Conservation (phyloP, 148 eudicot species). For the Suaeda aralocaspica region DNA sequence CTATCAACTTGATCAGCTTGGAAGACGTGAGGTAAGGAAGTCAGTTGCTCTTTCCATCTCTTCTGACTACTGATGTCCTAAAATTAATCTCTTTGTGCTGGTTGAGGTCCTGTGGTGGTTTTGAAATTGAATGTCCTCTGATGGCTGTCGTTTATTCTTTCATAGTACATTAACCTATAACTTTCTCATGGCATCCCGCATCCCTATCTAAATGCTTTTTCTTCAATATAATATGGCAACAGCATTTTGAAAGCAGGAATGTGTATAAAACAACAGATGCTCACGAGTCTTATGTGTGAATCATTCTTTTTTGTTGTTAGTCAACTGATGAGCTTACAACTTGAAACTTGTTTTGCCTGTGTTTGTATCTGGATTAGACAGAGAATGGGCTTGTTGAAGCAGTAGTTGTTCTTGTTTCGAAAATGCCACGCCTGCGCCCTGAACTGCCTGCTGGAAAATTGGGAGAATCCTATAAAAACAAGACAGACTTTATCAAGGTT, state of each 20-base stretch:
- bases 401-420: constrained; percentile 81
- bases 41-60: constrained; percentile 1
- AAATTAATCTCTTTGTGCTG: neutral
- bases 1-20: constrained; percentile 79
- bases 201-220: neutral
- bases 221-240: neutral
- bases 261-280: neutral
- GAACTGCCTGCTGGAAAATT: constrained; percentile 50
- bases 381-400: constrained; percentile 99
- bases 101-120: neutral
- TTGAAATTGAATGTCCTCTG: too few species aligned
- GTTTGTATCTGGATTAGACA: constrained; percentile 43
- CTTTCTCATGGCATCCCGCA: neutral
- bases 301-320: neutral
- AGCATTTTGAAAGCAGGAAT: neutral
- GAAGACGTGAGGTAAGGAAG: constrained; percentile 75
- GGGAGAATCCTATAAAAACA: constrained; percentile 73
- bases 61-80: neutral
- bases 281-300: neutral
- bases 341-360: neutral
- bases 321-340: constrained; percentile 4
- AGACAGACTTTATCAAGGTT: constrained; percentile 87
- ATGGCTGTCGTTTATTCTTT: too few species aligned
- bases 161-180: neutral
- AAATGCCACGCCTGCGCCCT: constrained; percentile 87